These are phyloP conservation scores for Hyaloscypha variabilis DNA, from an alignment of 495 filamentous ascomycete species.

Conservation along the genomic window DNA sequence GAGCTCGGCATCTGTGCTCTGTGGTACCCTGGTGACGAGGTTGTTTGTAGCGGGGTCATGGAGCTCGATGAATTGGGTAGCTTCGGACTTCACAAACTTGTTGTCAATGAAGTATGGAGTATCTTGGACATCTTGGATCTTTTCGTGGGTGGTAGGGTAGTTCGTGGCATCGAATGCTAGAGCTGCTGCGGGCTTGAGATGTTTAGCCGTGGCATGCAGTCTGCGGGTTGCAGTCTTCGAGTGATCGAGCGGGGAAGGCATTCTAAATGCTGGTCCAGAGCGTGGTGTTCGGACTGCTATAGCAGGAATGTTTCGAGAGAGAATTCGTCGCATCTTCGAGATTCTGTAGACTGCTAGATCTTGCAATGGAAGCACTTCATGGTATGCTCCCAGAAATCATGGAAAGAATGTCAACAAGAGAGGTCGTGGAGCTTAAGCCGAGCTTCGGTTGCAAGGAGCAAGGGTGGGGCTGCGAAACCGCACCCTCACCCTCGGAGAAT, in stretches of 20 bases:
- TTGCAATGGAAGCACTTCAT: constrained; percentile 15
- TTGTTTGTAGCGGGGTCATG: constrained; percentile 97
- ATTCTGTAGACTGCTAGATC: background rate
- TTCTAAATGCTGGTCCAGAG: constrained; percentile 26
- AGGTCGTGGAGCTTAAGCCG: background rate
- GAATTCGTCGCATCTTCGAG: constrained; percentile 30
- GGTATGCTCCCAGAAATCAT: background rate
- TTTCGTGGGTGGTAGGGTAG: constrained; percentile 84
- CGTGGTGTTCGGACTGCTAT: constrained; percentile 24
- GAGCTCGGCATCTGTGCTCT: constrained; percentile 90
- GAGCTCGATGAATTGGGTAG: constrained; percentile 86
- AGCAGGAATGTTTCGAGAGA: constrained; percentile 24
- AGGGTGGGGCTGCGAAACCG: too few relatives aligned
- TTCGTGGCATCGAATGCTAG: constrained; percentile 60
- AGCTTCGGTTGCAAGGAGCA: background rate
- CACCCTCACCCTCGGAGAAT: too few relatives aligned
- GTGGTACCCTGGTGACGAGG: constrained; percentile 95
- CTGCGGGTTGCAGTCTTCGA: constrained; percentile 36
- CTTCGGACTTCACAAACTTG: constrained; percentile 74
- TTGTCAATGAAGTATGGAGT: constrained; percentile 95
- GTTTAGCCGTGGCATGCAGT: constrained; percentile 64
- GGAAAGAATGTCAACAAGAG: background rate
- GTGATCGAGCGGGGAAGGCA: constrained; percentile 26
- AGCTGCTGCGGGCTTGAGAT: constrained; percentile 53
- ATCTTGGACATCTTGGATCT: constrained; percentile 71